Base-by-base conservation (phyloP, 768 basidiomycete species). In the Suillus plorans region DNA sequence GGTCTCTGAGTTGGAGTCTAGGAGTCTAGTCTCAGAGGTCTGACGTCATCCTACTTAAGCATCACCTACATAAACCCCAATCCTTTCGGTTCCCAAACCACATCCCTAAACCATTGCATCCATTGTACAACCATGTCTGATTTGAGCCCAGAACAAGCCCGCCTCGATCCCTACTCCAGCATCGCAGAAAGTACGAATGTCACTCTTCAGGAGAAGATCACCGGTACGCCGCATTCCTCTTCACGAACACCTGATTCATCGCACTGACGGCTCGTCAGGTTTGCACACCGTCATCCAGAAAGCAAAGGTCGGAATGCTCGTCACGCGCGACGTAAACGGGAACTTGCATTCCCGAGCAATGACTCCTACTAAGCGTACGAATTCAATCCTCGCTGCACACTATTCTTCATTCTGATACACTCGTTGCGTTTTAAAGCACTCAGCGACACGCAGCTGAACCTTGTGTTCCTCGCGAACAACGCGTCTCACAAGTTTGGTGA, bases 281-380 rank as follows among this genome's bases (percentile, higher is more conserved):
- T 82, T 94, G 37, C 86, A 89, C 66, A 79, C 80, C 31, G 85
- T 95, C 63, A 73, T 94, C 62, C 84, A 86, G 64, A 77, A 80
- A 1, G 86, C 88, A 10, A 81, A 85, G 69, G 87, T 84, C 0
- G 90, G 89, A 61, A 92, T 95, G 89, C 78, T 95, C 22, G 90
- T 91, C 12, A 92, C 91, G 16, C 88, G 89, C 44, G 82, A 86
- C 20, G 71, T 82, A 16, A 80, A 85, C 62, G 92, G 92, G 1
- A 79, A 84, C 50, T 75, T 96, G 25, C 94, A 95, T 74, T 86
- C 92, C 9, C 85, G 94, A 63, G 89, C 89, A 31, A 95, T 96
- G 94, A 81, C 84, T 18, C 89, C 90, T 22, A 80, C 85, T n/a
- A 79, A 82, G 45, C 85, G 91, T 91, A 68, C 50, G 87, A 74